Conservation (phyloP, 2,329 filamentous ascomycete species). For the Beauveria sp. region DNA sequence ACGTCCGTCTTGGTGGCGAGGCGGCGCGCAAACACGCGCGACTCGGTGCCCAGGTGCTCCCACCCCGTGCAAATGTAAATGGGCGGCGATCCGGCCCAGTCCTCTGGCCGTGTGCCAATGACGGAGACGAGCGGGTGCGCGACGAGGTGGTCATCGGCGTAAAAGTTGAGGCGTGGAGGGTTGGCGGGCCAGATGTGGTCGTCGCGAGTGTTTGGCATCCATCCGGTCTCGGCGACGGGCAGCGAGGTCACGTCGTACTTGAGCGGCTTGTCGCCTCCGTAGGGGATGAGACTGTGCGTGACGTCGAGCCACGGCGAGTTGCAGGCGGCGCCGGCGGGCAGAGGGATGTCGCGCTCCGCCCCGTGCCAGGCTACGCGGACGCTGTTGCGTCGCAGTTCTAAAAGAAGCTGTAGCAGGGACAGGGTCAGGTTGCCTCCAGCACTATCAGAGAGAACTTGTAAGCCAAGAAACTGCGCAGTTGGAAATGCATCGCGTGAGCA, state of each 20-base stretch:
- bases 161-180: conserved; percentile 47
- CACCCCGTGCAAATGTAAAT: conserved; percentile 62
- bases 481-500: background rate
- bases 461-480: background rate
- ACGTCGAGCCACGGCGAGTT: conserved; percentile 68
- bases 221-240: conserved; percentile 26
- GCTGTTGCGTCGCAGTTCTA: conserved; percentile 48
- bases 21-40: conserved; percentile 48
- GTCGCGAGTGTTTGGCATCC: conserved; percentile 19
- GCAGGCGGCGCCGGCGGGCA: conserved; percentile 58
- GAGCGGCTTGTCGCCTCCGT: conserved; percentile 19
- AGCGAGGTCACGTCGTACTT: conserved; percentile 41
- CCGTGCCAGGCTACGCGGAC: conserved; percentile 54
- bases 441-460: conserved; percentile 25
- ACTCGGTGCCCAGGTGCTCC: conserved; percentile 65
- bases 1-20: conserved; percentile 48
- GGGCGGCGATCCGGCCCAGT: conserved; percentile 58
- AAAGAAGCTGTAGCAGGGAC: conserved; percentile 58
- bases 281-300: conserved; percentile 40
- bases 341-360: conserved; percentile 45
- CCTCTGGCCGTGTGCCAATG: conserved; percentile 36
- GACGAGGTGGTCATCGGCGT: conserved; percentile 45
- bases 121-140: conserved; percentile 63
- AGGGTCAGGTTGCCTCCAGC: conserved; percentile 67
- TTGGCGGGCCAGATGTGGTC: conserved; percentile 51